Evolutionary conservation across 768 basidiomycete genomes (phyloP).

Genomic region (Boletellus emodensis): DNA sequence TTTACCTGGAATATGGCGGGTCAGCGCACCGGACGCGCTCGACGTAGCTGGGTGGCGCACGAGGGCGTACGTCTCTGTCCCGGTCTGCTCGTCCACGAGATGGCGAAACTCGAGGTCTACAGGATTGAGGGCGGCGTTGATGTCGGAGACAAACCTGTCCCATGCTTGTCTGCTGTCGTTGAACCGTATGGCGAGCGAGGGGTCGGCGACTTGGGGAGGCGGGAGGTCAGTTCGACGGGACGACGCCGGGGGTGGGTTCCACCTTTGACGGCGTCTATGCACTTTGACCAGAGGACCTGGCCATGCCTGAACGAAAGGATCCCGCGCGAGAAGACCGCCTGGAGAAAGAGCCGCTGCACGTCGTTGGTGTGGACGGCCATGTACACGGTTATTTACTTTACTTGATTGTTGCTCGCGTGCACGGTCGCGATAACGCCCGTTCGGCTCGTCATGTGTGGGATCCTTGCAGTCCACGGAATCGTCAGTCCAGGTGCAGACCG

Average conservation of each 20-base stretch:
- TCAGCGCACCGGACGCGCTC: neutral
- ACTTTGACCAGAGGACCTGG: slow-evolving; percentile 62
- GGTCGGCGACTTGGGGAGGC: slow-evolving; percentile 46
- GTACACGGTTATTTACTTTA: slow-evolving; percentile 4
- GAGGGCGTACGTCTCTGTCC: slow-evolving; percentile 62
- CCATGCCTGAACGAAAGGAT: slow-evolving; percentile 64
- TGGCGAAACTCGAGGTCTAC: slow-evolving; percentile 72
- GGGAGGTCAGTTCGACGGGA: neutral
- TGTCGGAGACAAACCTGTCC: slow-evolving; percentile 51
- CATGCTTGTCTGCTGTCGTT: slow-evolving; percentile 45
- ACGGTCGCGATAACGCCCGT: too few relatives aligned
- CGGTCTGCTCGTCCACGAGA: slow-evolving; percentile 59
- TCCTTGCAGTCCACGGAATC: slow-evolving; percentile 80
- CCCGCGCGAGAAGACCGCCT: slow-evolving; percentile 70
- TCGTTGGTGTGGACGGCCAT: slow-evolving; percentile 52
- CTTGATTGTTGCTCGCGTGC: neutral
- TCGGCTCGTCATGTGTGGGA: slow-evolving; percentile 95
- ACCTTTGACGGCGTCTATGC: slow-evolving; percentile 68
- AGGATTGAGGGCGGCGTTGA: slow-evolving; percentile 63
- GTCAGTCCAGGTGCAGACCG: slow-evolving; percentile 67
- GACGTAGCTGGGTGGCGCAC: slow-evolving; percentile 39
- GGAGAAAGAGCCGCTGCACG: slow-evolving; percentile 74
- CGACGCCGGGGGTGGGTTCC: neutral
- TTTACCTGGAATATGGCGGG: slow-evolving; percentile 56
- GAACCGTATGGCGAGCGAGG: slow-evolving; percentile 44